A percentile compares a stretch with the other conserved stretches of the same genome.
Conservation (phyloP, 345 rosid species). For the Citrus maxima region DNA sequence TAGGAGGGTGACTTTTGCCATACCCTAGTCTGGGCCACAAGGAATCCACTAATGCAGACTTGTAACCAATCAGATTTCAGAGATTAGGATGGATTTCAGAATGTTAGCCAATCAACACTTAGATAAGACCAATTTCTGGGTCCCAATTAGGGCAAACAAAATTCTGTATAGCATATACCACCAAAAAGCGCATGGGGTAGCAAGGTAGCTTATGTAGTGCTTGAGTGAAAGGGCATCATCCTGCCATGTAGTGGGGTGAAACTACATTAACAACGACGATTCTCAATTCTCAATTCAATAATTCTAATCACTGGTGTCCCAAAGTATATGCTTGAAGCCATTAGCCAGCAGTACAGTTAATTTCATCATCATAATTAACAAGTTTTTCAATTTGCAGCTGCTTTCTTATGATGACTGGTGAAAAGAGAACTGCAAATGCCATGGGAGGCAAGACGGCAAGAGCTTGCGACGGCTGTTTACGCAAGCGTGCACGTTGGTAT, state of each 20-base stretch:
- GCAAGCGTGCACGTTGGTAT: constrained; percentile 53
- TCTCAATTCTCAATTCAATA: constrained; percentile 1
- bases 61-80: constrained; percentile 36
- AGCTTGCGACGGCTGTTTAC: constrained; percentile 52
- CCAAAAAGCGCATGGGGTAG: neutral
- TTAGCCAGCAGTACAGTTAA: neutral
- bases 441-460: constrained; percentile 42
- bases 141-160: constrained; percentile 13
- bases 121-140: constrained; percentile 28
- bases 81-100: constrained; percentile 27
- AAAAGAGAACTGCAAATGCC: constrained; percentile 22
- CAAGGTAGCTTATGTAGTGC: neutral
- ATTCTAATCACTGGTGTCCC: neutral
- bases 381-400: neutral
- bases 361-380: neutral
- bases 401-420: neutral
- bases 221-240: neutral
- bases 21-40: constrained; percentile 18
- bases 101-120: constrained; percentile 34
- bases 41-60: constrained; percentile 32
- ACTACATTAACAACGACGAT: neutral
- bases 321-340: neutral
- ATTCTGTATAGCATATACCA: neutral
- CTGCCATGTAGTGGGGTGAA: too few species aligned
- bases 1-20: neutral